Conservation (phyloP, 495 filamentous ascomycete species). For the Glonium stellatum region DNA sequence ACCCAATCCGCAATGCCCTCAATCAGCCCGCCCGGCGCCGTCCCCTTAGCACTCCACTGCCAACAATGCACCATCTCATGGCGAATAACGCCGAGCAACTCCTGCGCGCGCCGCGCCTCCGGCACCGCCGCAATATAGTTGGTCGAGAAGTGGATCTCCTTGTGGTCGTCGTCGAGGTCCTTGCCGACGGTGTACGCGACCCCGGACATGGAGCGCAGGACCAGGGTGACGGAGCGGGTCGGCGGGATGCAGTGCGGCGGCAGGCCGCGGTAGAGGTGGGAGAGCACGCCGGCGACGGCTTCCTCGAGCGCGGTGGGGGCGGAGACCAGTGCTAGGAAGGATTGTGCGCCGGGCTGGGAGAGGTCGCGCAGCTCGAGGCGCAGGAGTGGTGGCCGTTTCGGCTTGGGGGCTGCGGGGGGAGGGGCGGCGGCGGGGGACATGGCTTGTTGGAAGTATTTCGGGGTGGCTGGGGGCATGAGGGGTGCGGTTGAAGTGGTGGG, state of each 20-base stretch:
- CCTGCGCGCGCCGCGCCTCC: slow-evolving; percentile 40
- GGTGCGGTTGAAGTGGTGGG: neutral
- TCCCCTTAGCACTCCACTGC: slow-evolving; percentile 64
- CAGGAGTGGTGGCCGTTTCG: slow-evolving; percentile 50
- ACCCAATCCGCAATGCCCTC: slow-evolving; percentile 97
- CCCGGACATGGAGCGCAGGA: slow-evolving; percentile 69
- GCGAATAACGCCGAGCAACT: slow-evolving; percentile 75
- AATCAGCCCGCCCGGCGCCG: slow-evolving; percentile 69
- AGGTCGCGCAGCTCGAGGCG: slow-evolving; percentile 67
- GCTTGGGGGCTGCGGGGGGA: slow-evolving; percentile 43
- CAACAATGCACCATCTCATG: slow-evolving; percentile 97
- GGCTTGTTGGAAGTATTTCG: slow-evolving; percentile 24
- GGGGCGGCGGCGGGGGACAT: slow-evolving; percentile 12
- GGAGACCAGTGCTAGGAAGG: slow-evolving; percentile 58
- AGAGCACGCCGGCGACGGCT: slow-evolving; percentile 59
- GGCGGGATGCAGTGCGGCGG: slow-evolving; percentile 39
- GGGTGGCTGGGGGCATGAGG: slow-evolving; percentile 20
- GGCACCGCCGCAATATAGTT: slow-evolving; percentile 55
- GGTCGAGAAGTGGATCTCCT: slow-evolving; percentile 86
- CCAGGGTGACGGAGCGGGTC: slow-evolving; percentile 78
- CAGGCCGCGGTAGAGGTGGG: slow-evolving; percentile 50
- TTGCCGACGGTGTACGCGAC: slow-evolving; percentile 84
- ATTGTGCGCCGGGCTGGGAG: slow-evolving; percentile 50
- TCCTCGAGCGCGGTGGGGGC: slow-evolving; percentile 50
- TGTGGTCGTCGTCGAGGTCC: slow-evolving; percentile 81